phyloP scores from a whole-genome alignment of 495 filamentous ascomycete species.

The Terfezia claveryi region DNA sequence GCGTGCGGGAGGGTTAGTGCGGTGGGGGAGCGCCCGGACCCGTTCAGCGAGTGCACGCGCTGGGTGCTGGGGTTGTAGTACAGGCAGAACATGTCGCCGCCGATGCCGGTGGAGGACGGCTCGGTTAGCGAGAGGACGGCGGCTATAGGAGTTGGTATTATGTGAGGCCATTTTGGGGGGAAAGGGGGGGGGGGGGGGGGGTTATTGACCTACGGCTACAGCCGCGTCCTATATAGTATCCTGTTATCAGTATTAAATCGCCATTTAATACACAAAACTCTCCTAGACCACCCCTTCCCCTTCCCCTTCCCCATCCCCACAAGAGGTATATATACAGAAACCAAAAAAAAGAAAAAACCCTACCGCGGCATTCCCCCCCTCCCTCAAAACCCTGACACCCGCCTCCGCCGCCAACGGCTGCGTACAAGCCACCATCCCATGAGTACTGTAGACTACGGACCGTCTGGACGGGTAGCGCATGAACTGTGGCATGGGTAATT shows the following conservation, averaged over 20 bases:
- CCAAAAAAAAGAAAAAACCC: constrained; percentile 18
- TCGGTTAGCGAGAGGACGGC: constrained; percentile 87
- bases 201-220: constrained; percentile 43
- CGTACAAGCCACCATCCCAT: constrained; percentile 78
- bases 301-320: too few species aligned
- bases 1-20: constrained; percentile 46
- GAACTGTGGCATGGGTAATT: constrained; percentile 21
- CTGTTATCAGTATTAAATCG: background rate
- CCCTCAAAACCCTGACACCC: constrained; percentile 58
- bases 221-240: constrained; percentile 52
- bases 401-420: constrained; percentile 81
- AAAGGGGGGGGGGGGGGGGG: background rate
- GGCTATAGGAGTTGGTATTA: constrained; percentile 22
- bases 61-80: constrained; percentile 70
- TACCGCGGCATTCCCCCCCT: constrained; percentile 85
- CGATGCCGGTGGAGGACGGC: constrained; percentile 83
- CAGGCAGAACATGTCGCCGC: constrained; percentile 94
- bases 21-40: constrained; percentile 61
- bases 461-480: constrained; percentile 60
- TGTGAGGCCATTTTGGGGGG: background rate
- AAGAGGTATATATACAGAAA: too few species aligned
- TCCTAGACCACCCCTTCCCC: too few species aligned
- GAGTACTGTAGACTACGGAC: constrained; percentile 78
- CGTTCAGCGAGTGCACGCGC: constrained; percentile 69
- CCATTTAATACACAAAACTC: too few species aligned